A percentile compares a stretch with the other conserved stretches of the same genome.
Conservation (phyloP, 2,329 filamentous ascomycete genomes). For the Magnaporthiopsis rhizophila region DNA sequence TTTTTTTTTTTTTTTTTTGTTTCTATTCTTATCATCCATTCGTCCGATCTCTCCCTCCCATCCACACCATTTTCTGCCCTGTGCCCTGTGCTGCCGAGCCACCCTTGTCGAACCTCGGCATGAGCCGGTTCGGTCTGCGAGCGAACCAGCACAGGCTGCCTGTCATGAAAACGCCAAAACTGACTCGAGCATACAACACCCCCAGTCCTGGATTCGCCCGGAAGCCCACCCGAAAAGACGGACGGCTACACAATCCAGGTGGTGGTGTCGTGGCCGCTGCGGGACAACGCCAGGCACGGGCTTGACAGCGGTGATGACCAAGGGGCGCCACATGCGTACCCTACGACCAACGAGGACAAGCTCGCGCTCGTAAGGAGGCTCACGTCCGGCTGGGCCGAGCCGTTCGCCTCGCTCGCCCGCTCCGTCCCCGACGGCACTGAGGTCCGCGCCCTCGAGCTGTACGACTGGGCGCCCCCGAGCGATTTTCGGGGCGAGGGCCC, state of each 20-base stretch:
- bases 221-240: slow-evolving; percentile 25
- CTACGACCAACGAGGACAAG: slow-evolving; percentile 28
- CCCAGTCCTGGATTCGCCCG: slow-evolving; percentile 39
- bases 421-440: slow-evolving; percentile 32
- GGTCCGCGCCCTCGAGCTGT: slow-evolving; percentile 35
- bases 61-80: too few relatives aligned
- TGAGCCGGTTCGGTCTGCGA: neutral
- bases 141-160: neutral
- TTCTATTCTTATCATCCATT: too few relatives aligned
- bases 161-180: too few relatives aligned
- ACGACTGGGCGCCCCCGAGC: slow-evolving; percentile 37
- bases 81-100: neutral
- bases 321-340: slow-evolving; percentile 20
- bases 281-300: slow-evolving; percentile 21
- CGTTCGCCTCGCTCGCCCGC: slow-evolving; percentile 34
- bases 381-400: slow-evolving; percentile 38
- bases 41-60: too few relatives aligned
- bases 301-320: too few relatives aligned
- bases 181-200: too few relatives aligned
- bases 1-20: neutral
- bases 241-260: slow-evolving; percentile 39
- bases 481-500: slow-evolving; percentile 29
- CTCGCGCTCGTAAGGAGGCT: slow-evolving; percentile 34
- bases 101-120: neutral
- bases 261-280: slow-evolving; percentile 42